Evolutionary conservation across 2,329 filamentous ascomycete species (phyloP).

Genomic region (Trichoderma breve): DNA sequence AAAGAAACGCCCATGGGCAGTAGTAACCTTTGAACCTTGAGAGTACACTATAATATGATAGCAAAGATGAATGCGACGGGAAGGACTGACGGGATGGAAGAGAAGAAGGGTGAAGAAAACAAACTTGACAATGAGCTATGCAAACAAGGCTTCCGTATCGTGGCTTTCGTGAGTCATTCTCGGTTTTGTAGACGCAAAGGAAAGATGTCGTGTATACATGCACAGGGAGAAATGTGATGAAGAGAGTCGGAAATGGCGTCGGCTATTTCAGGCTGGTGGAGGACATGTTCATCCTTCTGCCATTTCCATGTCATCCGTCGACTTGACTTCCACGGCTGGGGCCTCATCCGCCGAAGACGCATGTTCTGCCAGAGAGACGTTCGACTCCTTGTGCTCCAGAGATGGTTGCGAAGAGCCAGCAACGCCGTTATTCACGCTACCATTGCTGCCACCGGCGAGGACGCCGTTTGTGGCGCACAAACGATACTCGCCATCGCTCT

Average conservation of each 20-base stretch:
- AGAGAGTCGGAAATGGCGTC: neutral
- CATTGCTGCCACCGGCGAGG: slow-evolving; percentile 21
- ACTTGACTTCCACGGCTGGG: slow-evolving; percentile 26
- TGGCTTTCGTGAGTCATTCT: slow-evolving; percentile 12
- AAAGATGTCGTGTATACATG: neutral
- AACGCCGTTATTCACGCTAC: neutral
- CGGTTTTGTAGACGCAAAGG: neutral
- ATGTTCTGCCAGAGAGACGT: slow-evolving; percentile 21
- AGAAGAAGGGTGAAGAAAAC: neutral
- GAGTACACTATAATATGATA: neutral
- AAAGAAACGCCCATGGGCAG: neutral
- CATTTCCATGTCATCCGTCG: slow-evolving; percentile 29
- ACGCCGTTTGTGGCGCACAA: slow-evolving; percentile 38
- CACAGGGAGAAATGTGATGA: neutral
- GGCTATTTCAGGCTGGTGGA: neutral
- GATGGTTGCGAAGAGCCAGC: slow-evolving; percentile 3
- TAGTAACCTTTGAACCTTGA: neutral
- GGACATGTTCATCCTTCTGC: slow-evolving; percentile 23
- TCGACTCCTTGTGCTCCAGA: slow-evolving; percentile 31
- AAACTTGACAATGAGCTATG: neutral
- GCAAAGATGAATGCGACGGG: neutral
- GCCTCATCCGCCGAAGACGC: slow-evolving; percentile 27
- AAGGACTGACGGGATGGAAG: neutral
- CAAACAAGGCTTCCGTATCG: neutral
- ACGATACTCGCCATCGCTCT: slow-evolving; percentile 55